These are phyloP conservation scores for Calonectria naviculata DNA, from an alignment of 2,329 filamentous ascomycete species.

Conservation along the genomic window DNA sequence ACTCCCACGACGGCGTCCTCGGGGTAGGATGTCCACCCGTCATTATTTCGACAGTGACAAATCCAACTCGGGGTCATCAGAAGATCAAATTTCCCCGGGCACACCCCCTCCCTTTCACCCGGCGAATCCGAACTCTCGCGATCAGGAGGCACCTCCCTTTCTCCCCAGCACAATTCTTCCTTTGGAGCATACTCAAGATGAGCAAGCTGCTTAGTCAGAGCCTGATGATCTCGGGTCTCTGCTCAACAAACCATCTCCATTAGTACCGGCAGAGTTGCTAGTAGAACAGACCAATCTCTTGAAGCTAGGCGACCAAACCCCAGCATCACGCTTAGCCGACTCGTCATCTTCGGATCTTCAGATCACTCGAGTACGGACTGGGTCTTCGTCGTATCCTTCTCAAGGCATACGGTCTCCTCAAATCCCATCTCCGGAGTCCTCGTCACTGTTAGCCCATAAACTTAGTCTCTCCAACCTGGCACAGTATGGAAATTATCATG, in stretches of 20 bases:
- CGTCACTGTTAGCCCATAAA: constrained; percentile 25
- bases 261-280: constrained; percentile 21
- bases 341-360: constrained; percentile 21
- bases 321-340: constrained; percentile 21
- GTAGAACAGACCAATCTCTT: constrained; percentile 31
- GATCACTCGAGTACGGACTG: constrained; percentile 32
- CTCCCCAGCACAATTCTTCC: constrained; percentile 20
- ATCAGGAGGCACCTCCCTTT: constrained; percentile 18
- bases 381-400: constrained; percentile 47
- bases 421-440: constrained; percentile 43
- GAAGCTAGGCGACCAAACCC: constrained; percentile 26
- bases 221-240: constrained; percentile 10
- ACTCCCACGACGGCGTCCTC: neutral
- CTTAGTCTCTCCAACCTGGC: constrained; percentile 43
- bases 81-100: constrained; percentile 10
- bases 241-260: neutral
- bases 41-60: constrained; percentile 18
- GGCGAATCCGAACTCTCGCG: constrained; percentile 22
- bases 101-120: constrained; percentile 5
- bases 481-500: constrained; percentile 42
- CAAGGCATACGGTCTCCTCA: constrained; percentile 30
- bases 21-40: neutral
- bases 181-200: constrained; percentile 20
- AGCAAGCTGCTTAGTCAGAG: constrained; percentile 20
- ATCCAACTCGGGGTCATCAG: constrained; percentile 10